Evolutionary conservation across 345 rosid species (phyloP), one percentile per base, ranked within the genome.

Genomic region (Brassica carinata): DNA sequence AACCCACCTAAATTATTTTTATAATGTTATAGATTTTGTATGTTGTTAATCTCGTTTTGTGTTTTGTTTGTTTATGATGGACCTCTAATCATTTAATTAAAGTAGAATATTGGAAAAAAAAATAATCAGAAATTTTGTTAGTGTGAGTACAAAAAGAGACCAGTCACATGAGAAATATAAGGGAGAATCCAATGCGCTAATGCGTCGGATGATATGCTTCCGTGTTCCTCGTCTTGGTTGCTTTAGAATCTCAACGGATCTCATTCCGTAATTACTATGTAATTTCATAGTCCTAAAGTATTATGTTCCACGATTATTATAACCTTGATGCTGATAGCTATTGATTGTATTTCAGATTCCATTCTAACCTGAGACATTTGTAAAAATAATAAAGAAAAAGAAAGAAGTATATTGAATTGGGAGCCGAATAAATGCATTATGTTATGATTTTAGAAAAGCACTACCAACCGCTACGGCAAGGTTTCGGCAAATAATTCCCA

Each of bases 171-270:
- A 71, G 13, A 76, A 81, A 76, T 58, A 65, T 5, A 81, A 58
- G 26, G 53, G 63, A 43, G 84, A 71, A 81, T 81, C 84, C 84
- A 71, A 81, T 76, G 84, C 77, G 63, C 53, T 79, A n/a, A n/a
- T n/a, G 71, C 83, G 76, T 81, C 51, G 77, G 82, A 73, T 51
- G 31, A 15, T 62, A 48, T 78, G 68, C 64, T 14, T 79, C 17
- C 69, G 57, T 71, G 80, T 74, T 83, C 45, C 72, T 81, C 74
- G 67, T 75, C 69, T 10, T 71, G 40, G 36, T 83, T 26, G 53
- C 74, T 83, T 81, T 68, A 74, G 77, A 71, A 81, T 71, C 80
- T 79, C 64, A 57, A 79, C 58, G 71, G 65, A 72, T 81, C 69
- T 72, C 73, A 76, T 72, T 67, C 74, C 69, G 30, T 69, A 15